Conservation (phyloP, 208 protist species). For the Leptomonas pyrrhocoris region DNA sequence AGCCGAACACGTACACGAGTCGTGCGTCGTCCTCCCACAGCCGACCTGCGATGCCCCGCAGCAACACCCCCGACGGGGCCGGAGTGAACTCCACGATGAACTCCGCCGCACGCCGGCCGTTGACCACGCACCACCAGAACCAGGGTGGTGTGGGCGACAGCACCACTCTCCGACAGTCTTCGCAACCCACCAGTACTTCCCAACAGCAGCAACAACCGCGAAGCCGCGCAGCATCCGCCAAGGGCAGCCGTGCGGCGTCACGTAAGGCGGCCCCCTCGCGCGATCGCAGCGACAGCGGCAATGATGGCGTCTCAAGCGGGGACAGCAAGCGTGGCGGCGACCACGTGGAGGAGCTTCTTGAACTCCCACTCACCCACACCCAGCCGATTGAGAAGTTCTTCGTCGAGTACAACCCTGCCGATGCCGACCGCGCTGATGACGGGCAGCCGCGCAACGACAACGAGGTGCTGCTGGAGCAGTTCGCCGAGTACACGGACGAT, state of each 20-base stretch:
- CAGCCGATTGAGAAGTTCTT: slow-evolving; percentile 86
- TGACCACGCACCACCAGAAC: slow-evolving; percentile 5
- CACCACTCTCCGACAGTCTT: slow-evolving; percentile 1
- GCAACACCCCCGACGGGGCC: slow-evolving; percentile 9
- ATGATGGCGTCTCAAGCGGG: slow-evolving; percentile 21
- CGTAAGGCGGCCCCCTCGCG: slow-evolving; percentile 17
- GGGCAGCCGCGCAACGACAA: slow-evolving; percentile 70
- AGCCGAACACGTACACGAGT: slow-evolving; percentile 14
- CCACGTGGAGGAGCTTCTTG: slow-evolving; percentile 75
- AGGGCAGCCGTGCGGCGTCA: slow-evolving; percentile 11
- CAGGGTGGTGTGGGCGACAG: slow-evolving; percentile 11
- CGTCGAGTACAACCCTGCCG: slow-evolving; percentile 53
- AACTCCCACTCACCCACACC: slow-evolving; percentile 43
- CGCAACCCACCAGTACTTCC: neutral
- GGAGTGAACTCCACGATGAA: slow-evolving; percentile 15
- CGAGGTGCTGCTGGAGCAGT: slow-evolving; percentile 80
- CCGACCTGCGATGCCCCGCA: neutral
- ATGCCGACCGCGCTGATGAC: slow-evolving; percentile 36
- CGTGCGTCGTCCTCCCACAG: slow-evolving; percentile 23
- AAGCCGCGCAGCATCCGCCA: slow-evolving; percentile 11
- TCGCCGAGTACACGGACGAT: slow-evolving; percentile 92
- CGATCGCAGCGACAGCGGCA: slow-evolving; percentile 29
- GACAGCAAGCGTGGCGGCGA: slow-evolving; percentile 24
- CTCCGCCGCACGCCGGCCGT: slow-evolving; percentile 20
- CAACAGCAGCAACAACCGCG: slow-evolving; percentile 10